Evolutionary conservation across 257 asterid genomes (phyloP).

Genomic region (Lycium ferocissimum): DNA sequence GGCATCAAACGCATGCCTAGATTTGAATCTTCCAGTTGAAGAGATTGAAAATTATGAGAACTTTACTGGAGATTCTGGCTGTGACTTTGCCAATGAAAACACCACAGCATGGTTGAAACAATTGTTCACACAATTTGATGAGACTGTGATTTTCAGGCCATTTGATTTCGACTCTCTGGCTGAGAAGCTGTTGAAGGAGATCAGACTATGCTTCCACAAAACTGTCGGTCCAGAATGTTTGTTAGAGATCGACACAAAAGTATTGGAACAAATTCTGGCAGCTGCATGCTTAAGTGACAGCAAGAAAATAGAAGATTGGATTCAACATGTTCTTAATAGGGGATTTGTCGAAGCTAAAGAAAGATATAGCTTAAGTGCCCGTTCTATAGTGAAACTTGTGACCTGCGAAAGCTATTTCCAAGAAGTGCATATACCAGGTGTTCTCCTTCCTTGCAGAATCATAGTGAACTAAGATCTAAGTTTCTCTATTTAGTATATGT

Average conservation of each 20-base stretch:
- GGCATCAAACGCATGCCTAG: slow-evolving; percentile 51
- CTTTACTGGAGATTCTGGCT: slow-evolving; percentile 40
- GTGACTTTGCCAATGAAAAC: slow-evolving; percentile 48
- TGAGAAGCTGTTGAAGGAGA: slow-evolving; percentile 46
- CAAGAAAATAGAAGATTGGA: slow-evolving; percentile 69
- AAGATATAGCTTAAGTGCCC: slow-evolving; percentile 52
- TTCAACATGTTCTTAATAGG: slow-evolving; percentile 49
- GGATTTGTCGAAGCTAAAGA: slow-evolving; percentile 66
- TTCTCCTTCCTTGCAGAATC: slow-evolving; percentile 64
- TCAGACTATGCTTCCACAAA: slow-evolving; percentile 46
- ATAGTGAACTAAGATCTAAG: slow-evolving; percentile 46
- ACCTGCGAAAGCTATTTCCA: slow-evolving; percentile 39
- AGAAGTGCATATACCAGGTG: slow-evolving; percentile 39
- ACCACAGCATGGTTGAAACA: slow-evolving; percentile 64
- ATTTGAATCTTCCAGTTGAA: slow-evolving; percentile 73
- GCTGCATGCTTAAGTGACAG: slow-evolving; percentile 54
- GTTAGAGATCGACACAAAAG: slow-evolving; percentile 63
- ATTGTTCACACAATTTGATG: slow-evolving; percentile 53
- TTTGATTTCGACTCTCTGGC: slow-evolving; percentile 53
- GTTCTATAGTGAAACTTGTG: slow-evolving; percentile 61
- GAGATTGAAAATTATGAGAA: slow-evolving; percentile 49
- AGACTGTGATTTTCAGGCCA: slow-evolving; percentile 51
- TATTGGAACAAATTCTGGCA: slow-evolving; percentile 67
- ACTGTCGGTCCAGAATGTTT: slow-evolving; percentile 55
- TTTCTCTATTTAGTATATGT: slow-evolving; percentile 34